Percentiles rank a stretch among this genome's conserved stretches.
Evolutionary conservation across 2,329 filamentous ascomycete genomes (phyloP).

Genomic region (Fusarium lateritium): DNA sequence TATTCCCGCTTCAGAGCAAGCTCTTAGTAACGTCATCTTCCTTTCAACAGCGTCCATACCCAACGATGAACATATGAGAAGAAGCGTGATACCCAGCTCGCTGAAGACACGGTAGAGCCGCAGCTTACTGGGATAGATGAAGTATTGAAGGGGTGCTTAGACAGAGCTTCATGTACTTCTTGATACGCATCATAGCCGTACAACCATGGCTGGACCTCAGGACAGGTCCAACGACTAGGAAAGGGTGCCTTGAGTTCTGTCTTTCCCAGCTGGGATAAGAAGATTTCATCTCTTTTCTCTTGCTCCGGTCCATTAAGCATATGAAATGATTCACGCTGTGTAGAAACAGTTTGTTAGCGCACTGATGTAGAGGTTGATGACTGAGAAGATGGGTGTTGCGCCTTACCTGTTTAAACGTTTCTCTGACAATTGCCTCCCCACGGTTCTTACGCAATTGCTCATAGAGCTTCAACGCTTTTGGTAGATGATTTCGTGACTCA

Average conservation of each 20-base stretch:
- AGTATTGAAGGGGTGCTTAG: not conserved
- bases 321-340: constrained; percentile 66
- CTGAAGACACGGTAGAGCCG: not conserved
- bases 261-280: constrained; percentile 68
- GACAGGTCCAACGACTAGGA: constrained; percentile 71
- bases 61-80: constrained; percentile 1
- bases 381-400: not conserved
- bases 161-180: constrained; percentile 2
- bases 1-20: too few relatives aligned
- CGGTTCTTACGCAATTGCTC: constrained; percentile 63
- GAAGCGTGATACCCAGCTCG: constrained; percentile 4
- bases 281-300: constrained; percentile 68
- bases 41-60: constrained; percentile 1
- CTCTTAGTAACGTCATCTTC: not conserved
- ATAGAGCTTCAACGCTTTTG: constrained; percentile 61
- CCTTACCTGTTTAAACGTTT: constrained; percentile 68
- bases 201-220: constrained; percentile 73
- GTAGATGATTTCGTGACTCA: constrained; percentile 61
- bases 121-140: not conserved
- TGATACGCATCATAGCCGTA: constrained; percentile 71
- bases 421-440: constrained; percentile 69
- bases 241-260: constrained; percentile 66
- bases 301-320: constrained; percentile 70
- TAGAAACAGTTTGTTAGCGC: not conserved
- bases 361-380: too few relatives aligned